Percentiles rank a stretch among this genome's conserved stretches.
phyloP scores from a whole-genome alignment of 352 stramenopile species.

The Phytophthora citricola region DNA sequence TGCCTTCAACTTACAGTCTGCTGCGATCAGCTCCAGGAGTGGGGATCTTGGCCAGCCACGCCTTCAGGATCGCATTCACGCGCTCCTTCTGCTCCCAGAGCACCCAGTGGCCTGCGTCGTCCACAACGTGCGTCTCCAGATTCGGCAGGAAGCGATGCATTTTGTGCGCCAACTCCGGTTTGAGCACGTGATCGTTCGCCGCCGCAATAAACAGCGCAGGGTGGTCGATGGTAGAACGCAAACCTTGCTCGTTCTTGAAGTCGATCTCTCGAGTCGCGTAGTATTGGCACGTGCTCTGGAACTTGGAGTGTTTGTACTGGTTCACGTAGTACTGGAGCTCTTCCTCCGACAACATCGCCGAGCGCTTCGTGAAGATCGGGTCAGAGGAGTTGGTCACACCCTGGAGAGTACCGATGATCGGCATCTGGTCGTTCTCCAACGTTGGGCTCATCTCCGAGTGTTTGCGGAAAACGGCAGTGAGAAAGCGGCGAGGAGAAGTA shows the following conservation, averaged over 20 bases:
- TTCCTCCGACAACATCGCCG: slow-evolving; percentile 51
- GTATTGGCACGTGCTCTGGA: slow-evolving; percentile 65
- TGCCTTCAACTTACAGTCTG: slow-evolving; percentile 31
- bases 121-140: slow-evolving; percentile 57
- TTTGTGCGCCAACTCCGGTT: slow-evolving; percentile 57
- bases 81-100: slow-evolving; percentile 61
- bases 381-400: slow-evolving; percentile 40
- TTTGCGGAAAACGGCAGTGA: slow-evolving; percentile 60
- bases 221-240: slow-evolving; percentile 46
- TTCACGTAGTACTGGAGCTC: slow-evolving; percentile 73
- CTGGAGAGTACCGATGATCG: slow-evolving; percentile 36
- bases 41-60: slow-evolving; percentile 48
- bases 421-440: slow-evolving; percentile 27
- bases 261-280: slow-evolving; percentile 68
- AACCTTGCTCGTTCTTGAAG: slow-evolving; percentile 52
- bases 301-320: slow-evolving; percentile 60
- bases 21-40: slow-evolving; percentile 10
- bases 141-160: slow-evolving; percentile 64
- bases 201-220: slow-evolving; percentile 72
- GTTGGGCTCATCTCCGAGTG: slow-evolving; percentile 40
- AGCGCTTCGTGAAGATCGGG: slow-evolving; percentile 45
- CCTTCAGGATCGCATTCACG: slow-evolving; percentile 44
- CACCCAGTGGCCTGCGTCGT: slow-evolving; percentile 69
- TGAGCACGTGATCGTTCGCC: slow-evolving; percentile 59
- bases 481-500: slow-evolving; percentile 48